Evolutionary conservation across 768 basidiomycete species (phyloP).

Genomic region (Multifurca ochricompacta): DNA sequence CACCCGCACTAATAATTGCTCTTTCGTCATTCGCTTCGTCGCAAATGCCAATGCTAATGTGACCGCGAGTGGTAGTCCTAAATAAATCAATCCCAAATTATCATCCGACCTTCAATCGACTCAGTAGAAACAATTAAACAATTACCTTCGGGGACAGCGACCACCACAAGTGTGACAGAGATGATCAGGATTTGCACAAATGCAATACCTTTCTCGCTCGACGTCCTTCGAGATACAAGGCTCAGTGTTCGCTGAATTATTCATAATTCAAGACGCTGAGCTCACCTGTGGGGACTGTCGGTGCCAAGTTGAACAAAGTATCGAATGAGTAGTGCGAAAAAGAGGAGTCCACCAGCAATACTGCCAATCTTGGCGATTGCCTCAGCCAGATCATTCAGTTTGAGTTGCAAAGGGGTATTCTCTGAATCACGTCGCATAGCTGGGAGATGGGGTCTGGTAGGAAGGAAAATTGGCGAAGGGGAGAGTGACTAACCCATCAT

Average conservation of each 20-base stretch:
- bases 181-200: conserved; percentile 95
- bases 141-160: conserved; percentile 78
- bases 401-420: conserved; percentile 88
- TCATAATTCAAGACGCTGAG: not conserved
- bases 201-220: conserved; percentile 78
- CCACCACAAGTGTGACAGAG: conserved; percentile 83
- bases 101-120: not conserved
- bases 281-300: conserved; percentile 46
- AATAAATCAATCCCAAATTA: conserved; percentile 9
- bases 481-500: conserved; percentile 75
- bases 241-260: not conserved
- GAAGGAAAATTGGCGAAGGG: not conserved
- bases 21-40: conserved; percentile 95
- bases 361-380: conserved; percentile 90
- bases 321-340: conserved; percentile 80
- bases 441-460: conserved; percentile 26
- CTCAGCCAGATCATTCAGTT: conserved; percentile 90
- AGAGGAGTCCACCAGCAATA: conserved; percentile 72
- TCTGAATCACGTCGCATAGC: conserved; percentile 83
- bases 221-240: conserved; percentile 35
- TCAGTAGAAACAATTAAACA: conserved; percentile 7
- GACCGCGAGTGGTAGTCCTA: conserved; percentile 89
- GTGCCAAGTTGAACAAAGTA: conserved; percentile 86
- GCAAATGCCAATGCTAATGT: conserved; percentile 96
- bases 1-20: conserved; percentile 91